A percentile compares a stretch with the other conserved stretches of the same genome.
phyloP scores from a whole-genome alignment of 2,329 filamentous ascomycete species.

The Nothophoma quercina region DNA sequence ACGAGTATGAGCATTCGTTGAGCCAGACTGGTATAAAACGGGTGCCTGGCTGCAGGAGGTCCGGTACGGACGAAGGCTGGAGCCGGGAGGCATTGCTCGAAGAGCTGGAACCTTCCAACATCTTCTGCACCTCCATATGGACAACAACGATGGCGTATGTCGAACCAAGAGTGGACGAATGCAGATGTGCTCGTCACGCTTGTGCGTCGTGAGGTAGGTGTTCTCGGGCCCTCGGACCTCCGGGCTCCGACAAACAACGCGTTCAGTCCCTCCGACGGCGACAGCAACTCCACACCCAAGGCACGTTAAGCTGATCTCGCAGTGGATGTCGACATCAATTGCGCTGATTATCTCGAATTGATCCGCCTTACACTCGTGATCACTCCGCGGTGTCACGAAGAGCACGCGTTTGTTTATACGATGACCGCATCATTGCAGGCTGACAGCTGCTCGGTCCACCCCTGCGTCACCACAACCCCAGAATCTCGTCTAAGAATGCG shows the following conservation, averaged over 20 bases:
- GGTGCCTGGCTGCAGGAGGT: background rate
- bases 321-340: constrained; percentile 7
- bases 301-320: constrained; percentile 1
- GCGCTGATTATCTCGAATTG: background rate
- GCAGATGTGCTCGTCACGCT: constrained; percentile 13
- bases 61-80: background rate
- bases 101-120: background rate
- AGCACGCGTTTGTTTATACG: background rate
- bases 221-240: background rate
- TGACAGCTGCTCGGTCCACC: constrained; percentile 4
- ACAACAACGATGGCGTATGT: background rate
- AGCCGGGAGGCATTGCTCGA: background rate
- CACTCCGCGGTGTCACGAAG: background rate
- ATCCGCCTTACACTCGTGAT: background rate
- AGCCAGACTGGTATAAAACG: no score
- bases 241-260: constrained; percentile 3
- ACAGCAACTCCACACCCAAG: background rate
- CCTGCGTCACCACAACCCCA: constrained; percentile 3
- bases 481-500: background rate
- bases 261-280: background rate
- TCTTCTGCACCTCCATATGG: background rate
- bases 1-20: no score
- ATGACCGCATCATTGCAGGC: constrained; percentile 20
- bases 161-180: background rate
- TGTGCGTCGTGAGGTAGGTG: background rate